Base-by-base conservation (phyloP, 2,329 filamentous ascomycete species). In the Zymoseptoria ardabiliae region DNA sequence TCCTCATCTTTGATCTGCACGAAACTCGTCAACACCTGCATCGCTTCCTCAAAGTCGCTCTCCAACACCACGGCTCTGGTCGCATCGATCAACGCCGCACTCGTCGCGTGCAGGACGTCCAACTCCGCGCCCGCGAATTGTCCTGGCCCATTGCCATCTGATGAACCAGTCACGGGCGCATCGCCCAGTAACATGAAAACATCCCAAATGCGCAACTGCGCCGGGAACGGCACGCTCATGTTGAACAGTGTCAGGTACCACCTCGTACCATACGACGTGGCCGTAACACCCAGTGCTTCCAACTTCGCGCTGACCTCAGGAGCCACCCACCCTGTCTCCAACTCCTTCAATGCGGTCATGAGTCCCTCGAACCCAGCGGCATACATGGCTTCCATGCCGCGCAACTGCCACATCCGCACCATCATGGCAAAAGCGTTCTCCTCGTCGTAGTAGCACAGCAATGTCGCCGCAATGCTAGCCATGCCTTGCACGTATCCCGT, bases 221-320 rank as follows among this genome's bases (percentile, higher is more conserved):
- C 92, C 0, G 90, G 83, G 69, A 97, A 99, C 0, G 94, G 94
- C 55, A 99, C 90, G 17, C 91, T 95, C 70, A 97, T 88, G 75
- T 97, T 97, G 81, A 99, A 99, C 8, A 99, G 80, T 1, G 94
- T 99, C 55, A 99, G 81, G 72, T 99, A 99, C 94, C 94, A 99
- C 56, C 92, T 83, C 3, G 93, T 97, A 30, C 92, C 94, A 71
- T 97, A 99, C n/a, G 92, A 87, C 1, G 91, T 96, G 19, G 90
- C 85, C 50, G 90, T 85, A 66, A 99, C 94, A 63, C 82, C 81
- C 28, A 97, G 81, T 62, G 92, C 88, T 53, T 82, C 82, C 72
- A 97, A 79, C 75, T 92, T 91, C 68, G 81, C 79, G 50, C 87
- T 85, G n/a, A 97, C 86, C 62, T 92, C 88, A 67, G 87, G 89